Evolutionary conservation across 2,329 filamentous ascomycete genomes (phyloP), one percentile per base, ranked within the genome.

Genomic region (Teratosphaeria gauchensis): DNA sequence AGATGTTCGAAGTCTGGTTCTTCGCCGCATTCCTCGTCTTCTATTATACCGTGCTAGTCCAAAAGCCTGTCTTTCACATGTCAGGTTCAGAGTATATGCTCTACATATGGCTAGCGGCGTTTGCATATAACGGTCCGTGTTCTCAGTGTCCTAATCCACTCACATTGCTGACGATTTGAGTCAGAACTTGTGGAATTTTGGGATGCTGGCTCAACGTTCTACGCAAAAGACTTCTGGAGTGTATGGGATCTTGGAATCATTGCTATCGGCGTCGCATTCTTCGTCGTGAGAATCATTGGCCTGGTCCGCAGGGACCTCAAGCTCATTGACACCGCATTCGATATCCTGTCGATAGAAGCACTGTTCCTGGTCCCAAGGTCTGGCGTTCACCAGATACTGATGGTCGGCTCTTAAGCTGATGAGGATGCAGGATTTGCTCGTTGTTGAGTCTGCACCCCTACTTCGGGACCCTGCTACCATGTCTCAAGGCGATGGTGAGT

Each of bases 391-490:
- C 35, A 9, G 8, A 8, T 12, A 33, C 9, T 16, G 16, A 30
- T 53, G n/a, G 51, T 33, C 28, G 21, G 51, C 6, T 21, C 35
- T 1, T 28, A 5, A n/a, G 11, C 46, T 32, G 11, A 53, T 21
- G 33, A 57, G 30, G 14, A 52, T 62, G 24, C 16, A 86, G 89
- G 61, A 88, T 95, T 65, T 95, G 88, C 75, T 95, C 91, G 14
- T 82, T 96, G 56, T 80, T 96, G 62, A 92, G 88, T 70, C 74
- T 96, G 63, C 90, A 90, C 66, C 89, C 90, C 1, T 96, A 95
- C 71, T 96, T 94, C 81, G 92, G 90, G 51, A 94, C 88, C 0
- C 74, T 94, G 42, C 92, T 96, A 60, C 92, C 91, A 0, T 95
- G 92, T 63, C 80, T 96, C 55, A 94, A 94, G 71, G 90, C 92